These are phyloP conservation scores for Exsudoporus frostii DNA, from an alignment of 768 basidiomycete species.

Conservation along the genomic window DNA sequence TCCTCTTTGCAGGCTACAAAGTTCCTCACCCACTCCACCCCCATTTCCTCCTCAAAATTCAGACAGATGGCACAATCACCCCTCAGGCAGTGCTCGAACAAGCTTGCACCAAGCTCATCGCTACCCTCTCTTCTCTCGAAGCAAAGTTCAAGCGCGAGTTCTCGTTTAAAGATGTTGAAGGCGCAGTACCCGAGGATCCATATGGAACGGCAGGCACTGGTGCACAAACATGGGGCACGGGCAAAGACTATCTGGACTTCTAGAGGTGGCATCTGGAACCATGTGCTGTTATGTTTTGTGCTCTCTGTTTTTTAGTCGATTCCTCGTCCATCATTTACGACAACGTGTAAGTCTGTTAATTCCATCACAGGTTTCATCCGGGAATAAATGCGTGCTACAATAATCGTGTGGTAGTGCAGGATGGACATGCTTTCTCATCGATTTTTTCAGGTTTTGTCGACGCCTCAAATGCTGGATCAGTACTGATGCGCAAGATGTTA, in stretches of 20 bases:
- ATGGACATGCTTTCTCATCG: background rate
- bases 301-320: background rate
- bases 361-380: background rate
- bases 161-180: slow-evolving; percentile 71
- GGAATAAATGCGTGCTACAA: background rate
- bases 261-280: slow-evolving; percentile 24
- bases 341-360: slow-evolving; percentile 2
- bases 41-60: slow-evolving; percentile 91
- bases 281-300: background rate
- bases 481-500: too few species aligned
- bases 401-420: too few species aligned
- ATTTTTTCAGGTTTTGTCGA: background rate
- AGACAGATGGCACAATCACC: slow-evolving; percentile 85
- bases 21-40: slow-evolving; percentile 96
- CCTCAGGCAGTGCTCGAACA: slow-evolving; percentile 81
- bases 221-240: slow-evolving; percentile 43
- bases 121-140: slow-evolving; percentile 62
- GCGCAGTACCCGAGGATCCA: slow-evolving; percentile 43
- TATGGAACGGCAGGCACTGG: slow-evolving; percentile 45
- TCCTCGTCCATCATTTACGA: background rate
- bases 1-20: slow-evolving; percentile 97
- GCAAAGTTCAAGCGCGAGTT: slow-evolving; percentile 81
- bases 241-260: slow-evolving; percentile 55
- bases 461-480: too few species aligned
- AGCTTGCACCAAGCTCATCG: slow-evolving; percentile 80